Evolutionary conservation across 768 basidiomycete species (phyloP).

Genomic region (Mycena galopus): DNA sequence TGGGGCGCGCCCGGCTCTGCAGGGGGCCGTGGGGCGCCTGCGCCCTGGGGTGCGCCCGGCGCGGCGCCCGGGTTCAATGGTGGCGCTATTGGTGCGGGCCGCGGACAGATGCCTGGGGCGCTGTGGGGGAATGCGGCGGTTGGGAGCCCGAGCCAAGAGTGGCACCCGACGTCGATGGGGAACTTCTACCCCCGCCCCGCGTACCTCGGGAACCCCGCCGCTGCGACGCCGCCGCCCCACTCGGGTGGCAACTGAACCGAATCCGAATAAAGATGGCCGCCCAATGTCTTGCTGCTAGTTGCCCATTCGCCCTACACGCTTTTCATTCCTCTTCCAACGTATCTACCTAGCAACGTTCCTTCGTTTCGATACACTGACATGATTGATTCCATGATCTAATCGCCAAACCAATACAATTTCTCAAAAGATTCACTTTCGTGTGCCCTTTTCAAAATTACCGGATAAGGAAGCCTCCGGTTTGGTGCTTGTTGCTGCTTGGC

Average conservation of each 20-base stretch:
- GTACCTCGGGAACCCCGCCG: constrained; percentile 61
- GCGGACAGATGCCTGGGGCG: constrained; percentile 51
- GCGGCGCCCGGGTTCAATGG: constrained; percentile 44
- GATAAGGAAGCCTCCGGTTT: too few species aligned
- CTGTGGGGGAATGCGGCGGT: constrained; percentile 58
- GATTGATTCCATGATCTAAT: constrained; percentile 34
- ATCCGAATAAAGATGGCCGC: constrained; percentile 3
- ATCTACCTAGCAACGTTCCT: constrained; percentile 28
- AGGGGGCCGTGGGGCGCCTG: constrained; percentile 53
- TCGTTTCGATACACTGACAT: constrained; percentile 34
- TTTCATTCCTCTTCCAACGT: background rate
- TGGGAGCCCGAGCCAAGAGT: constrained; percentile 51
- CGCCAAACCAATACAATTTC: constrained; percentile 34
- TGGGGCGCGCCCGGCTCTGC: constrained; percentile 66
- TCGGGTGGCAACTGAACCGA: constrained; percentile 42
- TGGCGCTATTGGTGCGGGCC: constrained; percentile 43
- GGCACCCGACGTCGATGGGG: constrained; percentile 58
- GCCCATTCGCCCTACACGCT: background rate
- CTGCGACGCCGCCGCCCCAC: constrained; percentile 67
- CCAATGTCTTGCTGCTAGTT: constrained; percentile 16
- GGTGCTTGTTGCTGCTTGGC: too few species aligned
- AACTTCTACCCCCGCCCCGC: constrained; percentile 59
- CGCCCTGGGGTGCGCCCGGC: constrained; percentile 62
- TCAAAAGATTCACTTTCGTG: constrained; percentile 18
- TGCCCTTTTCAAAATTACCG: too few species aligned